phyloP scores from a whole-genome alignment of 441 rosid species.

The Breynia disticha region DNA sequence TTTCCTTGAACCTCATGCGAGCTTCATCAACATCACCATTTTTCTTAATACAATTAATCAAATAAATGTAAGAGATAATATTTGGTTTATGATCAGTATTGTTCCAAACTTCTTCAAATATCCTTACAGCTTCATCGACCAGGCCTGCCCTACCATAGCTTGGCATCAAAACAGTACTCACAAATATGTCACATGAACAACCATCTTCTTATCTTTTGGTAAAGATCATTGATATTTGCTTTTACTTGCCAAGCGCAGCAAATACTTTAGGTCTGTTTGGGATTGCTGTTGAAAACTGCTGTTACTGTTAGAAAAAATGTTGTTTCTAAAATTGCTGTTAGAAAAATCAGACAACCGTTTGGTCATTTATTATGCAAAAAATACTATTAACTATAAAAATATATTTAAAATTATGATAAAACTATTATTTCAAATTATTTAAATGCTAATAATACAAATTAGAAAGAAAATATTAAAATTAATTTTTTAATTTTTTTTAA shows the following conservation, averaged over 20 bases:
- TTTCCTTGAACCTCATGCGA: conserved; percentile 82
- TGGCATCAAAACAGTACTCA: conserved; percentile 73
- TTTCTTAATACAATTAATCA: conserved; percentile 87
- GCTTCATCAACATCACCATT: conserved; percentile 93
- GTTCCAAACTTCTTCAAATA: conserved; percentile 65
- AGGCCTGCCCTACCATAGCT: conserved; percentile 74
- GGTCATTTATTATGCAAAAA: no score
- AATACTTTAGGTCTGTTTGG: no score
- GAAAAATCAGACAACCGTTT: no score
- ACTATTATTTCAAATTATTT: no score
- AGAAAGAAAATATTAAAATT: no score
- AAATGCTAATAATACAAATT: no score
- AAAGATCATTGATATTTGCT: conserved; percentile 66
- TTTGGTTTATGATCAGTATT: conserved; percentile 66
- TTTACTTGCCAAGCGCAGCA: conserved; percentile 62
- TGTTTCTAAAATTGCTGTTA: no score
- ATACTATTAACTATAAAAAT: no score
- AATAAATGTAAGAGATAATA: conserved; percentile 70
- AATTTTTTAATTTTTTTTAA: no score
- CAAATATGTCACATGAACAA: conserved; percentile 61
- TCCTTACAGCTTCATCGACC: conserved; percentile 53
- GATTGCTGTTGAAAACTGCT: no score
- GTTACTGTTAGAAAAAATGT: no score
- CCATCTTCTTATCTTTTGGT: conserved; percentile 59
- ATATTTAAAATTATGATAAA: no score